Evolutionary conservation across 2,329 filamentous ascomycete species (phyloP), one percentile per base, ranked within the genome.

Genomic region (Zymoseptoria brevis): DNA sequence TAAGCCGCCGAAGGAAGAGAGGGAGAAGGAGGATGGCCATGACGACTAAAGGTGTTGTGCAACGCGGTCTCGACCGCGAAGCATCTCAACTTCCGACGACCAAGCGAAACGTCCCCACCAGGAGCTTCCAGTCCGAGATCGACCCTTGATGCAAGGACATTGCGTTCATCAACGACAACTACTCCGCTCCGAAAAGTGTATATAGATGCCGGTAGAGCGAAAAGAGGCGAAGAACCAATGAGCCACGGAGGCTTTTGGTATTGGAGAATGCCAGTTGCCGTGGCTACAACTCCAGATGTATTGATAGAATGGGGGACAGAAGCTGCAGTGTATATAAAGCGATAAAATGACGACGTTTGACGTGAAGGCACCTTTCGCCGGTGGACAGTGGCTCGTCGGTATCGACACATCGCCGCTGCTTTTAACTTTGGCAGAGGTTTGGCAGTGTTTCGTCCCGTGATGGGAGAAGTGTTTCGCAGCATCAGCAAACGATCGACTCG

Each of bases 1-100:
- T 63, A 78, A 82, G 76, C 81, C 84, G 65, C 79, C 76, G n/a
- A 77, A 81, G 29, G 77, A 80, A 68, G 81, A 82, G 56, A 54
- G 56, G 24, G 69, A 72, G 8, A 63, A 66, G 8, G 65, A 72
- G 19, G 65, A 70, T 29, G 26, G 26, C 8, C 66, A 69, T 29
- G 64, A 66, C 55, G 51, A 53, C 16, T 53, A 29, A 19, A 29
- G 8, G 6, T 16, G 51, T 26, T 9, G 5, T 19, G 5, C 50
- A 2, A n/a, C 5, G 5, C 22, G 9, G 19, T 22, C 50, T 30
- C 29, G 51, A 29, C 35, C 35, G 35, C 35, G 13, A 16, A 45
- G 35, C 35, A 45, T n/a, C 16, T 2, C 4, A 6, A 45, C 4
- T 2, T 11, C 13, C 16, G 35, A n/a, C 35, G 2, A 4, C 22